phyloP scores from a whole-genome alignment of 345 rosid species.

The Hevea brasiliensis region DNA sequence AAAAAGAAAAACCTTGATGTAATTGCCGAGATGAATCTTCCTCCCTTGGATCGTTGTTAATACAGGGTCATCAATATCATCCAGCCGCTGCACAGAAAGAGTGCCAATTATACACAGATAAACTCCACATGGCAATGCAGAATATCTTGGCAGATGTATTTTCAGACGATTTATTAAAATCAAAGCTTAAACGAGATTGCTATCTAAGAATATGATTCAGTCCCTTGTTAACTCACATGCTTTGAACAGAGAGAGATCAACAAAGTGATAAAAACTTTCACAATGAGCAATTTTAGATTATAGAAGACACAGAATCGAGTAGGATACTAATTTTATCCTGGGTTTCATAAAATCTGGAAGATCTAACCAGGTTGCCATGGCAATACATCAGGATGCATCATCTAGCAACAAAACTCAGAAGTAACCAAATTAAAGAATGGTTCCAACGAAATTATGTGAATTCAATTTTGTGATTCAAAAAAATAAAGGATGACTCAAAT shows the following conservation, averaged over 20 bases:
- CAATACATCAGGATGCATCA: background rate
- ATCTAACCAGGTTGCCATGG: background rate
- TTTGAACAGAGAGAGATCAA: background rate
- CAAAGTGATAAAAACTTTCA: background rate
- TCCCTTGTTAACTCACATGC: background rate
- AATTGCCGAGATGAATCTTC: slow-evolving; percentile 43
- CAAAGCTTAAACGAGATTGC: background rate
- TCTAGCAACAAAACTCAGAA: background rate
- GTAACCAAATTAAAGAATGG: background rate
- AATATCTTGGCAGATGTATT: background rate
- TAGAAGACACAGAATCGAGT: background rate
- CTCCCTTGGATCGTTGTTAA: slow-evolving; percentile 33
- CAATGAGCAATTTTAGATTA: background rate
- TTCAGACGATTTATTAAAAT: background rate
- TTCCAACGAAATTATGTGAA: background rate
- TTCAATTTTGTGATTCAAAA: background rate
- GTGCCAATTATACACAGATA: background rate
- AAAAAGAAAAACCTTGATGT: slow-evolving; percentile 65
- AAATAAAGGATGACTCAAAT: background rate
- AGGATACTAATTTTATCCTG: background rate
- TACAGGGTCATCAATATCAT: slow-evolving; percentile 50
- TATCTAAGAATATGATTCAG: background rate
- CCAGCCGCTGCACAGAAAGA: slow-evolving; percentile 56
- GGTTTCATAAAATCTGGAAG: background rate
- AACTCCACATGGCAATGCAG: background rate